Conservation (phyloP, 345 rosid genomes). For the Angophora floribunda region DNA sequence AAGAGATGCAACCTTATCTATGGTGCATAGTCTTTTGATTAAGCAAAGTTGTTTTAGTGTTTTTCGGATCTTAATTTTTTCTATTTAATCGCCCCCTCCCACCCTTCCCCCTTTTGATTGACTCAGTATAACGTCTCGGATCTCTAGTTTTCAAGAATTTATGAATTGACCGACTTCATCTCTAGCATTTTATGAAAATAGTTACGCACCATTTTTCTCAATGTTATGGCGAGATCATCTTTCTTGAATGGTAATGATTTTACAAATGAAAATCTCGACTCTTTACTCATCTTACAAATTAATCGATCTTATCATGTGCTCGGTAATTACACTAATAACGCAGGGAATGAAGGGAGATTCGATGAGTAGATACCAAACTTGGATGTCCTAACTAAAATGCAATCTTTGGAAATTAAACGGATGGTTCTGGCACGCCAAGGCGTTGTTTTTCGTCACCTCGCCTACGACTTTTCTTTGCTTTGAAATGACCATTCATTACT, state of each 20-base stretch:
- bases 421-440: not conserved
- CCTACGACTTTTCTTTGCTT: not conserved
- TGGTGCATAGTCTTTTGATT: no score
- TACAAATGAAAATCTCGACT: not conserved
- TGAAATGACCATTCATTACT: not conserved
- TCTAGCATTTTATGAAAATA: not conserved
- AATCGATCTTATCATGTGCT: not conserved
- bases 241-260: not conserved
- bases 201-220: not conserved
- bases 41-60: fast-evolving
- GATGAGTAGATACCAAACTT: fast-evolving
- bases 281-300: not conserved
- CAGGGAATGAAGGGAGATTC: not conserved
- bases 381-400: not conserved
- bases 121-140: not conserved
- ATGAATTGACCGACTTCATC: not conserved
- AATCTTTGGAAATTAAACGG: not conserved
- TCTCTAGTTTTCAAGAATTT: not conserved
- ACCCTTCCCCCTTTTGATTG: fast-evolving
- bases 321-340: fast-evolving
- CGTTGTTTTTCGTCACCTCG: not conserved
- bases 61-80: not conserved
- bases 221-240: not conserved
- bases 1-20: not conserved
- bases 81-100: not conserved